Evolutionary conservation across 495 filamentous ascomycete species (phyloP).

Genomic region (Physcia stellaris): DNA sequence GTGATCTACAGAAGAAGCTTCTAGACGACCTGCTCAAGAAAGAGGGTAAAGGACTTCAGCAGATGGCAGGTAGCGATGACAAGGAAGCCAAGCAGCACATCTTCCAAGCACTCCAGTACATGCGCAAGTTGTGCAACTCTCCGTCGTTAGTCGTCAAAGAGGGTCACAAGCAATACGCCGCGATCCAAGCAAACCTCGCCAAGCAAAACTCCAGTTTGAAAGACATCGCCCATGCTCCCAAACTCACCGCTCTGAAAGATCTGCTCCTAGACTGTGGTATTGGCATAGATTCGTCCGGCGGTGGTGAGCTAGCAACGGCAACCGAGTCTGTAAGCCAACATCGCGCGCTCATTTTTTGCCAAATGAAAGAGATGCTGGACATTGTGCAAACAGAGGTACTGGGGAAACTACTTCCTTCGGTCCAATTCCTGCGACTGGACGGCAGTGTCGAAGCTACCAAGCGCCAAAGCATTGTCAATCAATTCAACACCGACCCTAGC

Average conservation of each 20-base stretch:
- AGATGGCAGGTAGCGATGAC: constrained; percentile 63
- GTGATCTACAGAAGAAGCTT: constrained; percentile 83
- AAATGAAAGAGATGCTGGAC: constrained; percentile 99
- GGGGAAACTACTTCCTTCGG: constrained; percentile 68
- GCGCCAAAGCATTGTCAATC: constrained; percentile 93
- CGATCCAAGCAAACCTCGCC: constrained; percentile 59
- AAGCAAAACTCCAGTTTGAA: constrained; percentile 62
- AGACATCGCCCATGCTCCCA: constrained; percentile 81
- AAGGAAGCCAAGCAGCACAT: constrained; percentile 95
- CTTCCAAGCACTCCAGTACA: constrained; percentile 97
- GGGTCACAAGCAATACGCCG: constrained; percentile 78
- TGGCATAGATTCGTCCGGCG: constrained; percentile 46
- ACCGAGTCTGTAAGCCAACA: constrained; percentile 82
- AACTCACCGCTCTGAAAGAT: constrained; percentile 77
- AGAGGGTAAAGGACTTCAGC: constrained; percentile 67
- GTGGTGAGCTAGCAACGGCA: constrained; percentile 47
- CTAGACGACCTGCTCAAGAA: constrained; percentile 95
- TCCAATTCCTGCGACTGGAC: constrained; percentile 82
- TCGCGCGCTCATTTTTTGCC: constrained; percentile 91
- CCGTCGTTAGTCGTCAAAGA: constrained; percentile 91
- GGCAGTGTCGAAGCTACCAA: constrained; percentile 79
- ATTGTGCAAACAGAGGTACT: constrained; percentile 92
- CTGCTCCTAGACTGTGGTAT: constrained; percentile 92
- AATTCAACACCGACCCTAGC: constrained; percentile 92
- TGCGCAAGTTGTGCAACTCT: constrained; percentile 98